These are phyloP conservation scores for Neurospora sp. DNA, from an alignment of 2,329 filamentous ascomycete species.

Conservation along the genomic window DNA sequence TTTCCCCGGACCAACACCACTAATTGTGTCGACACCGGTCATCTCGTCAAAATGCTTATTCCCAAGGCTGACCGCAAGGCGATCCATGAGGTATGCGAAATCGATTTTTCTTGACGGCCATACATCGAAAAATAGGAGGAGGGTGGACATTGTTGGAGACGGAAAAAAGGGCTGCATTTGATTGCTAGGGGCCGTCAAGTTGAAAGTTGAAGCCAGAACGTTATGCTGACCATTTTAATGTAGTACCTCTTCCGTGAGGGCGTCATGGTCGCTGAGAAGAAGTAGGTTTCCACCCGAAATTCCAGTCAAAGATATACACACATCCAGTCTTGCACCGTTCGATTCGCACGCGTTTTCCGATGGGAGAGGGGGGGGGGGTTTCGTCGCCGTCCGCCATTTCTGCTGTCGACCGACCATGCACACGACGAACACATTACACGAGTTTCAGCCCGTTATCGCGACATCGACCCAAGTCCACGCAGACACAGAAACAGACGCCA, in stretches of 20 bases:
- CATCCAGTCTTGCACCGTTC: background rate
- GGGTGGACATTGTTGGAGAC: background rate
- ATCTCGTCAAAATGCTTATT: slow-evolving; percentile 78
- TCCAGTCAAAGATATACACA: background rate
- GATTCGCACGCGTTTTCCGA: background rate
- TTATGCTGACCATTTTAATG: slow-evolving; percentile 2
- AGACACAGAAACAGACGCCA: background rate
- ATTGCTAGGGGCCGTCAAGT: background rate
- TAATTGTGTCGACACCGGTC: slow-evolving; percentile 20
- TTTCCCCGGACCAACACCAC: slow-evolving; percentile 41
- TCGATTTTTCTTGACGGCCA: slow-evolving; percentile 2
- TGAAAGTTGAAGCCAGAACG: background rate
- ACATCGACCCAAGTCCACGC: slow-evolving; percentile 6
- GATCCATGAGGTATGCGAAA: slow-evolving; percentile 66
- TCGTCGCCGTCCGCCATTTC: background rate
- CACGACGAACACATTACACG: background rate
- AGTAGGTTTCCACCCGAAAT: slow-evolving; percentile 43
- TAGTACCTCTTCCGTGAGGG: slow-evolving; percentile 77
- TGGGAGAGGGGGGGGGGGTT: background rate
- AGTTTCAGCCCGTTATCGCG: background rate
- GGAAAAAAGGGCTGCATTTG: background rate
- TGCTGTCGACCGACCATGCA: background rate
- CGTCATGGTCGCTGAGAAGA: slow-evolving; percentile 96
- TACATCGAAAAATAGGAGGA: background rate
- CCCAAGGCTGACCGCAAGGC: slow-evolving; percentile 99